Percentiles rank a stretch among this genome's conserved stretches.
These are phyloP conservation scores for Trametes versicolor DNA, from an alignment of 1,284 basidiomycete species.

Conservation along the genomic window DNA sequence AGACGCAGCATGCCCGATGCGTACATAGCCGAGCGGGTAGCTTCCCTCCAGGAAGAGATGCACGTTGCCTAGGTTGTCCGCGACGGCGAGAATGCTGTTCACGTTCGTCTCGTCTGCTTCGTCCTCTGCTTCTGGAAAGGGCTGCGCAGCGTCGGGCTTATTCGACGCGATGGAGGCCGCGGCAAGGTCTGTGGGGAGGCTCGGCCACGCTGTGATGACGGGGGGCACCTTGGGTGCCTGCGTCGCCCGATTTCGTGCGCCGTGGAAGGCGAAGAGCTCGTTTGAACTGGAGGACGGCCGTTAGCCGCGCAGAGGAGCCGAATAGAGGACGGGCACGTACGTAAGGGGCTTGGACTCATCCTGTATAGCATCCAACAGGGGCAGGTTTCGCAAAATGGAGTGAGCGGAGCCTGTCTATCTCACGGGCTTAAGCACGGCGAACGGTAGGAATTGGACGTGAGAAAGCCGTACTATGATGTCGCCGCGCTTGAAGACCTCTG, in stretches of 20 bases:
- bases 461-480: constrained; percentile 55
- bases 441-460: not conserved
- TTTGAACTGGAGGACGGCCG: constrained; percentile 59
- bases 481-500: constrained; percentile 79
- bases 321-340: constrained; percentile 49
- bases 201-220: constrained; percentile 74
- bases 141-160: constrained; percentile 47
- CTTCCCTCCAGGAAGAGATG: constrained; percentile 82
- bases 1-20: constrained; percentile 48
- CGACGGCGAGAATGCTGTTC: constrained; percentile 68
- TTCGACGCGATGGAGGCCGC: constrained; percentile 64
- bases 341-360: constrained; percentile 70
- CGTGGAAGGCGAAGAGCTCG: constrained; percentile 82
- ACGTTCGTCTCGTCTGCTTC: constrained; percentile 64
- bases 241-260: constrained; percentile 59
- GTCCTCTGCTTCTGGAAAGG: constrained; percentile 52
- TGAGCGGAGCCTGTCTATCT: constrained; percentile 78
- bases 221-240: constrained; percentile 59
- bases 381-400: constrained; percentile 72
- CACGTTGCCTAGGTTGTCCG: constrained; percentile 65
- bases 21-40: constrained; percentile 77
- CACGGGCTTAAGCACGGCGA: constrained; percentile 12
- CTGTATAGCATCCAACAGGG: constrained; percentile 73
- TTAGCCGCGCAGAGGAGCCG: constrained; percentile 7
- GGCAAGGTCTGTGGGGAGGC: constrained; percentile 61